These are phyloP conservation scores for Entamoeba nuttalli DNA, from an alignment of 208 protist genomes.

Conservation along the genomic window DNA sequence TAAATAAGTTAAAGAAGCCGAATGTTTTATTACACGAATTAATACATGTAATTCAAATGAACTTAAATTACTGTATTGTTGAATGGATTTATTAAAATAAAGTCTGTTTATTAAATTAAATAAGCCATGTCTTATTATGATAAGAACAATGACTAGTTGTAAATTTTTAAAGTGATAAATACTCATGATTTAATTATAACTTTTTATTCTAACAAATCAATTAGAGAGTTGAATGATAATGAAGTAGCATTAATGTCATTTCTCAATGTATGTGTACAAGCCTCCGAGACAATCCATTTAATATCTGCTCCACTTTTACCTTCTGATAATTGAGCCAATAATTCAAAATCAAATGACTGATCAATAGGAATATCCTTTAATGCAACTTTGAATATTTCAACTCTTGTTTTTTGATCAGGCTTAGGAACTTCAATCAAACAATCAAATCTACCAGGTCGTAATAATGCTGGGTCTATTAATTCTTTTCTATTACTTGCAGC, in stretches of 20 bases:
- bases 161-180: too few species aligned
- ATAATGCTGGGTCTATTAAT: constrained; percentile 22
- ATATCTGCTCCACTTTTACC: constrained; percentile 30
- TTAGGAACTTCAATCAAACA: constrained; percentile 3
- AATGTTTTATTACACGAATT: too few species aligned
- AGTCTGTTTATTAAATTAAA: too few species aligned
- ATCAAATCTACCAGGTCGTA: constrained; percentile 32
- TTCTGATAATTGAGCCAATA: background rate
- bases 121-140: too few species aligned
- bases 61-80: too few species aligned
- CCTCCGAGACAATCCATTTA: constrained; percentile 17
- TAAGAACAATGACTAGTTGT: too few species aligned
- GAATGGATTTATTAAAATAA: too few species aligned
- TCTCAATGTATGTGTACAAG: constrained; percentile 15
- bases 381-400: constrained; percentile 21
- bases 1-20: too few species aligned
- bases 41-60: too few species aligned
- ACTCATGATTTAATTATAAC: too few species aligned
- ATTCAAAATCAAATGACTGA: background rate
- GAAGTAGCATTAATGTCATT: background rate
- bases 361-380: background rate
- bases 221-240: too few species aligned
- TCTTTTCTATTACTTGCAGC: constrained; percentile 91
- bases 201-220: too few species aligned
- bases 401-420: constrained; percentile 14